Evolutionary conservation across 495 filamentous ascomycete genomes (phyloP), one percentile per base, ranked within the genome.

Genomic region (Hypoxylon lienhwacheense): DNA sequence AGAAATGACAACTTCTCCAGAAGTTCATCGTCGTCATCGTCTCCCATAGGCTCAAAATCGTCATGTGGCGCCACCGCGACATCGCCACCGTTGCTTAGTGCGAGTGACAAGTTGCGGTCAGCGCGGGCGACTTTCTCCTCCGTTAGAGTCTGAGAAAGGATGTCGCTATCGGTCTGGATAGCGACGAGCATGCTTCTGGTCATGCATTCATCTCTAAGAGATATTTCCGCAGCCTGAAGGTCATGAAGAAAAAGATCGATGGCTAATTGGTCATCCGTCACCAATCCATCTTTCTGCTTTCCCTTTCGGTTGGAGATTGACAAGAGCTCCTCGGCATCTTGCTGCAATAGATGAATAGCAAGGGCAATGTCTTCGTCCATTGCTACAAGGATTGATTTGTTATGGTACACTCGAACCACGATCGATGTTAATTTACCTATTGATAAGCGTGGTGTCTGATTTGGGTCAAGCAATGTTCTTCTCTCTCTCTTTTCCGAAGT

Each of bases 241-340:
- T 73, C 68, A 24, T 67, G 32, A 2, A 45, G 41, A 42, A 62
- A 67, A 10, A 67, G 42, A n/a, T 55, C 35, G 2, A 65, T 12
- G 6, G 70, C 66, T 11, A 71, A 22, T 6, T 71, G 46, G 2
- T 32, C 35, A 32, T 75, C 71, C 5, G 68, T 62, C 5, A 57
- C 2, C 1, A 32, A 46, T 5, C 59, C 66, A 14, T 70, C 66
- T 3, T 16, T 19, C 11, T 63, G 43, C 33, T 75, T 71, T 15
- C 66, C 70, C 41, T 68, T 73, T 17, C 66, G 66, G 36, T 64
- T 72, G n/a, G 29, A 56, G 19, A n/a, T 7, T 8, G 51, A 28
- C 20, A 49, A 12, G 8, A 69, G 24, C 21, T 55, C 35, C 8
- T 62, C 22, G n/a, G 45, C 41, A 54, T 73, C 69, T 14, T 68